Evolutionary conservation across 257 asterid species (phyloP).

Genomic region (Ehretia macrophylla): DNA sequence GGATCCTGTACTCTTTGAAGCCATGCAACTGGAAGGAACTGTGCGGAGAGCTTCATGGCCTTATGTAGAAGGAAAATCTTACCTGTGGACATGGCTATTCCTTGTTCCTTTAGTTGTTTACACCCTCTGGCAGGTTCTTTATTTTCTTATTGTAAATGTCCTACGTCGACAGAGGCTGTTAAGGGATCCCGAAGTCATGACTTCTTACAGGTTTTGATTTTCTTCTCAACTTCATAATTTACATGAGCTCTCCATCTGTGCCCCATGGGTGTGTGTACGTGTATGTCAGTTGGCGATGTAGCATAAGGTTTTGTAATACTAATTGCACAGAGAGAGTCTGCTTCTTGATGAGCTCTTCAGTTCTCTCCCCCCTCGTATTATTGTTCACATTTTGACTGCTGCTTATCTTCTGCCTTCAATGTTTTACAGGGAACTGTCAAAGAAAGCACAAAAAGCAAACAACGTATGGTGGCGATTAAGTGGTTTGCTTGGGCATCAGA

Average conservation of each 20-base stretch:
- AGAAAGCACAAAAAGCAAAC: conserved; percentile 93
- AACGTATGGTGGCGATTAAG: conserved; percentile 91
- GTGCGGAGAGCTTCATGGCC: conserved; percentile 75
- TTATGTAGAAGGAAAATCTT: conserved; percentile 61
- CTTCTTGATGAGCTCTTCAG: not conserved
- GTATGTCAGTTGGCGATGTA: no score
- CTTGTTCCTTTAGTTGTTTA: conserved; percentile 78
- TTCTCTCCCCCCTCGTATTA: no score
- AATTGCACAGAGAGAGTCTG: no score
- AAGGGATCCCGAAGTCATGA: conserved; percentile 93
- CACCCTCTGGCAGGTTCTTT: conserved; percentile 80
- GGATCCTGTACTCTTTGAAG: conserved; percentile 80
- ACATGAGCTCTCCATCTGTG: not conserved
- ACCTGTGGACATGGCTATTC: conserved; percentile 96
- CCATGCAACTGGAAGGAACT: conserved; percentile 83
- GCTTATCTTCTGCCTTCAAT: not conserved
- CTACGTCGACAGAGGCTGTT: conserved; percentile 83
- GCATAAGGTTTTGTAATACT: no score
- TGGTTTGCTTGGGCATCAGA: conserved; percentile 87
- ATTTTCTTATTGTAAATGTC: conserved; percentile 84
- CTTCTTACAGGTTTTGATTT: conserved; percentile 75
- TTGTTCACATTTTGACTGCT: no score
- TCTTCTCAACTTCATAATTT: not conserved
- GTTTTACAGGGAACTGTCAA: conserved; percentile 68
- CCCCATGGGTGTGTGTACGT: no score